Conservation (phyloP, 306 rosid species). For the Mimosa pudica region DNA sequence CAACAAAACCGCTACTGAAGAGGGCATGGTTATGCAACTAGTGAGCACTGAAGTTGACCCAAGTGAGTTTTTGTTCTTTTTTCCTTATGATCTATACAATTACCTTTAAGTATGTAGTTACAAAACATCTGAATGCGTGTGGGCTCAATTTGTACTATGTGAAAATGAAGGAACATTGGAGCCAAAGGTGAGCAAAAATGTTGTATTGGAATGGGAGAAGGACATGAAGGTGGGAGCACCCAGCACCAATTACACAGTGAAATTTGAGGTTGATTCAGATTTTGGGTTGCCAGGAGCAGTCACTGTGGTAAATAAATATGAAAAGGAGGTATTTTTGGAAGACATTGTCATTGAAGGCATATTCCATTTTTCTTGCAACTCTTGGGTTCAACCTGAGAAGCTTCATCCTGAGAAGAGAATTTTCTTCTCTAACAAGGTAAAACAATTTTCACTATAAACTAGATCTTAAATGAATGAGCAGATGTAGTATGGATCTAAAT, state of each 20-base stretch:
- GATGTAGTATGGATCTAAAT: background rate
- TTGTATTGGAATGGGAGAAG: constrained; percentile 31
- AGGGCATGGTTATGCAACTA: constrained; percentile 37
- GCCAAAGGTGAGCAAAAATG: constrained; percentile 39
- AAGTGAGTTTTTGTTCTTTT: constrained; percentile 20
- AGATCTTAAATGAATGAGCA: too few species aligned
- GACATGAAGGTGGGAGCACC: background rate
- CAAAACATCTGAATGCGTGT: background rate
- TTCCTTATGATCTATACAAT: background rate
- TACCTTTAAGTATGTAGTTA: too few species aligned
- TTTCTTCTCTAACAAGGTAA: constrained; percentile 33
- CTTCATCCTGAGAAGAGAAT: constrained; percentile 30
- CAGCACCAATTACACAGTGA: background rate
- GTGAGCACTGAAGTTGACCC: constrained; percentile 39
- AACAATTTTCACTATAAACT: background rate
- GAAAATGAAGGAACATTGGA: constrained; percentile 39
- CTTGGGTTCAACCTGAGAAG: constrained; percentile 7
- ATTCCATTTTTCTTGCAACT: background rate
- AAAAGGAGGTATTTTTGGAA: constrained; percentile 43
- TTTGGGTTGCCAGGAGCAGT: constrained; percentile 53
- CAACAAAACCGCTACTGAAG: background rate
- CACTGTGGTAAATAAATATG: constrained; percentile 36
- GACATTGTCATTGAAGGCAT: constrained; percentile 18
- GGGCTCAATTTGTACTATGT: background rate
- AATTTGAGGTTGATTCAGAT: constrained; percentile 34